Conservation (phyloP, 2,329 filamentous ascomycete species). For the Fusarium brachygibbosum region DNA sequence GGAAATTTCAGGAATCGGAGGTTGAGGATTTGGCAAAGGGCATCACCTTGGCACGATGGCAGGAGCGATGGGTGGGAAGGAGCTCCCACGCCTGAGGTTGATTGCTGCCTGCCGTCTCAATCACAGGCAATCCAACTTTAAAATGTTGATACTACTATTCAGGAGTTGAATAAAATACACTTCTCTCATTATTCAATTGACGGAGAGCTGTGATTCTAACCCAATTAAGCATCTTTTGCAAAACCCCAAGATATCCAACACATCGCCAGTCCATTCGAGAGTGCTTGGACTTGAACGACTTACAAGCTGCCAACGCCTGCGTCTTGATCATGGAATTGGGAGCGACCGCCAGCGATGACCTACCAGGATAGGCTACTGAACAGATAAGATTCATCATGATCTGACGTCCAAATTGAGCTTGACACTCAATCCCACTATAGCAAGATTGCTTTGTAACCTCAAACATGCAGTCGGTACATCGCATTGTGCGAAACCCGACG, state of each 20-base stretch:
- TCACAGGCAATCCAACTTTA: not conserved
- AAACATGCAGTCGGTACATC: not conserved
- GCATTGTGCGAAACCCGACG: slow-evolving; percentile 9
- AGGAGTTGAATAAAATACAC: not conserved
- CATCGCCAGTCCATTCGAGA: not conserved
- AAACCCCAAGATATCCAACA: not conserved
- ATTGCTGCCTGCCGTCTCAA: not conserved
- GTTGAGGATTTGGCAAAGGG: not conserved
- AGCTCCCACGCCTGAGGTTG: not conserved
- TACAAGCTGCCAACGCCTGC: not conserved
- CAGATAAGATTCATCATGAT: not conserved
- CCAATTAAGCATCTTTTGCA: not conserved
- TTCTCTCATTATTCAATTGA: not conserved
- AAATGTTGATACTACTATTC: not conserved
- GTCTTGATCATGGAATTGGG: too few species aligned
- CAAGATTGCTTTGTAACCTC: slow-evolving; percentile 19
- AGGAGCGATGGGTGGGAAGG: not conserved
- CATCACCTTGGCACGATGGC: not conserved
- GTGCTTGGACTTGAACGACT: not conserved
- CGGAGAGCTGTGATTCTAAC: not conserved
- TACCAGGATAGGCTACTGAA: not conserved
- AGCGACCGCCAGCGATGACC: not conserved
- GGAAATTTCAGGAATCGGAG: not conserved
- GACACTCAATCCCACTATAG: not conserved
- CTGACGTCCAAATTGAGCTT: not conserved